Percentiles rank a stretch among this genome's conserved stretches.
Evolutionary conservation across 768 basidiomycete genomes (phyloP).

Genomic region (Amanita inopinata): DNA sequence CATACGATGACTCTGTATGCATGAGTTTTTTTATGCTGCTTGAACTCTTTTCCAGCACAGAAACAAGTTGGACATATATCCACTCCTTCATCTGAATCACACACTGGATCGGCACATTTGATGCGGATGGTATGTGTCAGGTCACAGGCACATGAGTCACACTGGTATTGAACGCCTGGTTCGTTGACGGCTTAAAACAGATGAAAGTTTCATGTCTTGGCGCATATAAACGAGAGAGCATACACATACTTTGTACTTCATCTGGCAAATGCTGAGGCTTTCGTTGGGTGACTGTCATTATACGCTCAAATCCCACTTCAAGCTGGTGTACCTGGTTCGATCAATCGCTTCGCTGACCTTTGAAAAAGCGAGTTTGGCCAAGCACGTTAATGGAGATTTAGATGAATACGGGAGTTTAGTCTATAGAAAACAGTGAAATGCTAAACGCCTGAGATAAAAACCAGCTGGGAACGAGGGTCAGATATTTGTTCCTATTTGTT

Average conservation of each 20-base stretch:
- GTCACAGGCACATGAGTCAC: slow-evolving; percentile 78
- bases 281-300: slow-evolving; percentile 49
- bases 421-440: too few relatives aligned
- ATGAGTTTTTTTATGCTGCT: slow-evolving; percentile 76
- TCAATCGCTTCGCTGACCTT: not conserved
- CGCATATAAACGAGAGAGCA: slow-evolving; percentile 4
- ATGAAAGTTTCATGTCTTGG: slow-evolving; percentile 2
- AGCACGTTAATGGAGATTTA: too few relatives aligned
- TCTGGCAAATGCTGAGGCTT: slow-evolving; percentile 47
- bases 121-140: slow-evolving; percentile 95
- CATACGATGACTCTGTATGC: slow-evolving; percentile 86
- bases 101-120: slow-evolving; percentile 82
- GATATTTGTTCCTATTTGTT: slow-evolving; percentile 1
- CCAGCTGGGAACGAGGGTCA: too few relatives aligned
- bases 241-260: slow-evolving; percentile 40
- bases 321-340: not conserved
- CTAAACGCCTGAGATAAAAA: too few relatives aligned
- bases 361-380: not conserved
- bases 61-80: slow-evolving; percentile 94
- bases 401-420: too few relatives aligned
- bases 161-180: slow-evolving; percentile 74
- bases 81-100: slow-evolving; percentile 53
- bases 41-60: slow-evolving; percentile 84
- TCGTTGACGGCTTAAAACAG: slow-evolving; percentile 62
- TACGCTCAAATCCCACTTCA: not conserved